phyloP scores from a whole-genome alignment of 495 filamentous ascomycete species.

The Trichocladium antarcticum region DNA sequence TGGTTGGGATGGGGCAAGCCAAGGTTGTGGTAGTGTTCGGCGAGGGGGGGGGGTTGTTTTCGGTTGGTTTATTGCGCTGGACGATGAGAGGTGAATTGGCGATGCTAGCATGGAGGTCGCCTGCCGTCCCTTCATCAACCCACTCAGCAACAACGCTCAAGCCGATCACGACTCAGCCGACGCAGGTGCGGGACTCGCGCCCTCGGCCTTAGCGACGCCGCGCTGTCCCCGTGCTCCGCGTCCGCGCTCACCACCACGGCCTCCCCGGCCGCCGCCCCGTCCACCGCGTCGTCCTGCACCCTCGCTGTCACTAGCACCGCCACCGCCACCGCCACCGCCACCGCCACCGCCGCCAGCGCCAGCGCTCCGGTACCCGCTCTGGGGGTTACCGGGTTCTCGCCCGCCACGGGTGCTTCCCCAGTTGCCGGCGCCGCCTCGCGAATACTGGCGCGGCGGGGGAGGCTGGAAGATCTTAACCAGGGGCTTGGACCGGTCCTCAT shows the following conservation, averaged over 20 bases:
- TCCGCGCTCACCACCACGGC: conserved; percentile 41
- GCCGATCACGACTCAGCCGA: conserved; percentile 31
- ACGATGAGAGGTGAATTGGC: neutral
- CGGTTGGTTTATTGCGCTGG: no score
- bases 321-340: conserved; percentile 45
- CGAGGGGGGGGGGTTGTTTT: neutral
- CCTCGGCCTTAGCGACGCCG: conserved; percentile 47
- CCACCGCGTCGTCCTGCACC: conserved; percentile 52
- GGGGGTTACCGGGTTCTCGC: conserved; percentile 28
- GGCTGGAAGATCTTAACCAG: conserved; percentile 70
- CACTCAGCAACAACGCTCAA: neutral
- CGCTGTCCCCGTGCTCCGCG: conserved; percentile 46
- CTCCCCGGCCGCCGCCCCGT: conserved; percentile 50
- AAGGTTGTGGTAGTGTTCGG: no score
- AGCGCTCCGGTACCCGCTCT: conserved; percentile 62
- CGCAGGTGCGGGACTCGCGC: conserved; percentile 36
- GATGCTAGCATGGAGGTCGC: no score
- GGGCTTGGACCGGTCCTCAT: conserved; percentile 58
- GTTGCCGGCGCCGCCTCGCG: conserved; percentile 54
- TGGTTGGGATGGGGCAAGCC: no score
- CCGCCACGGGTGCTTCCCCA: conserved; percentile 62
- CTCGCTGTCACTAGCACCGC: conserved; percentile 68
- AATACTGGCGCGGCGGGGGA: conserved; percentile 40
- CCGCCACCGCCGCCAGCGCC: conserved; percentile 54
- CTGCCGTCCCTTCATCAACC: neutral